Conservation (phyloP, 176 grass and related monocot genomes). For the Zea mays region Zm-B73-REFERENCE-NAM-5.0 NC_050099.1:179937501-179938000, state of each 20-base stretch:
- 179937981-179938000: too few relatives aligned
- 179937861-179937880: not conserved
- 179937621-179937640: not conserved
- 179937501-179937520: not conserved
- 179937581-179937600: not conserved
- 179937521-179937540: slow-evolving; percentile 36
- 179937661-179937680: slow-evolving; percentile 33
- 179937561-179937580: not conserved
- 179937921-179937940: not conserved
- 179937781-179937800: too few relatives aligned
- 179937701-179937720: too few relatives aligned
- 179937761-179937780: too few relatives aligned
- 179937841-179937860: not conserved
- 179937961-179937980: too few relatives aligned
- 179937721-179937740: too few relatives aligned
- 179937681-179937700: slow-evolving; percentile 11
- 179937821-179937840: not conserved
- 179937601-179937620: not conserved
- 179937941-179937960: too few relatives aligned
- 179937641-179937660: too few relatives aligned
- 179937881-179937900: not conserved
- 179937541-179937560: not conserved
- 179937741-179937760: too few relatives aligned
- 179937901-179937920: not conserved
- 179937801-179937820: not conserved